Evolutionary conservation across 2,329 filamentous ascomycete genomes (phyloP), one percentile per base, ranked within the genome.

Genomic region (Cladobotryum protrusum): DNA sequence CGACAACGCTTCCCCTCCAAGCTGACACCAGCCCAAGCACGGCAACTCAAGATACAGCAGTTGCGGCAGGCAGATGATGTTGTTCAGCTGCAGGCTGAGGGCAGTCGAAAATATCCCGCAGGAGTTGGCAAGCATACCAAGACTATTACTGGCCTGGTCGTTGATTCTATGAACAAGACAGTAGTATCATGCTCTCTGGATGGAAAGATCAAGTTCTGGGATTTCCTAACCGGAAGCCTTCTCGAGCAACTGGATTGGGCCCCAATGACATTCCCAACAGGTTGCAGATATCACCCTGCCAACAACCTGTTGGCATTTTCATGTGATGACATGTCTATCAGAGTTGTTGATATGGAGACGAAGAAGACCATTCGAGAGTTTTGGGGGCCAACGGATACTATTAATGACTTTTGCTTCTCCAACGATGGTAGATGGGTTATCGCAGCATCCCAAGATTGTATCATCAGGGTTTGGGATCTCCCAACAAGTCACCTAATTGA

Each of bases 181-280:
- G 76, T 97, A 45, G 82, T 96, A 40, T 95, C 90, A 53, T 95
- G 90, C 64, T 86, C 89, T 2, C 71, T 90, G 13, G 93, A 99
- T 66, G 93, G 93, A 32, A 95, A 86, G 67, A 78, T 97, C 60
- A 97, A 96, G 72, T 97, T 99, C 65, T 99, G 95, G 95, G 88
- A 95, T 57, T 95, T 99, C 56, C 69, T 83, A n/a, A 89, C 87
- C 0, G 93, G 92, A 7, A 79, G 82, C 41, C 76, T 97, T 3
- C 64, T 87, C 11, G 80, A 92, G 54, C 84, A 96, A 62, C 82
- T 97, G 46, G 83, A 91, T 65, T 95, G 90, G 86, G 81, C 85
- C 41, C 67, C 68, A 5, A 88, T 87, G 78, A 83, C 84, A 4
- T 79, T 83, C 42, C 84, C 95, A 47, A 87, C 82, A 1, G 83